phyloP scores from a whole-genome alignment of 2,329 filamentous ascomycete species.

The Fusarium sp. region DNA sequence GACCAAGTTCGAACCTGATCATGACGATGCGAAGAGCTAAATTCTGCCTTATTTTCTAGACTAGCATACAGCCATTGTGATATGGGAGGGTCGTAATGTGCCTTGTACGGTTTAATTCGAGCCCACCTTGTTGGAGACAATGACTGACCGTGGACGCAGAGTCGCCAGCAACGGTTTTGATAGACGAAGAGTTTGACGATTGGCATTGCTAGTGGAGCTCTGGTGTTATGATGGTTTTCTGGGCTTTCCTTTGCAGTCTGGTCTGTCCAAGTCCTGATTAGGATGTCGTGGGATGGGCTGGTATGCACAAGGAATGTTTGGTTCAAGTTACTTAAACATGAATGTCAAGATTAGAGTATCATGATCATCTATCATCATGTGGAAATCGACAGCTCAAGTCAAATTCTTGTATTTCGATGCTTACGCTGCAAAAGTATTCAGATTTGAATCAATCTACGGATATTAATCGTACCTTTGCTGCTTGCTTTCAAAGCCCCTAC shows the following conservation, averaged over 20 bases:
- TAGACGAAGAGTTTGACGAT: conserved; percentile 23
- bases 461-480: not conserved
- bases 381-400: not conserved
- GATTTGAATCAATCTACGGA: not conserved
- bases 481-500: not conserved
- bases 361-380: not conserved
- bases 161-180: conserved; percentile 24
- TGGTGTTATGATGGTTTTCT: conserved; percentile 29
- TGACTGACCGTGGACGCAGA: conserved; percentile 1
- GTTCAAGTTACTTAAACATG: conserved; percentile 1
- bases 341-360: conserved; percentile 10
- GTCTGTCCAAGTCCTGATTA: not conserved
- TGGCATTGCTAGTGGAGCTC: conserved; percentile 30
- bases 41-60: not conserved
- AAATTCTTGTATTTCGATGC: too few species aligned
- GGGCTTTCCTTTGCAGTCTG: conserved; percentile 15
- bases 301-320: conserved; percentile 13
- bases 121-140: conserved; percentile 1
- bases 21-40: conserved; percentile 56
- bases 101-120: conserved; percentile 28
- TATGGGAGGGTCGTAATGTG: conserved; percentile 2
- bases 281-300: not conserved
- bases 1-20: conserved; percentile 75
- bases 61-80: not conserved
- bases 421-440: not conserved